Evolutionary conservation across 1,284 basidiomycete genomes (phyloP).

Genomic region (Phaffia rhodozyma): DNA sequence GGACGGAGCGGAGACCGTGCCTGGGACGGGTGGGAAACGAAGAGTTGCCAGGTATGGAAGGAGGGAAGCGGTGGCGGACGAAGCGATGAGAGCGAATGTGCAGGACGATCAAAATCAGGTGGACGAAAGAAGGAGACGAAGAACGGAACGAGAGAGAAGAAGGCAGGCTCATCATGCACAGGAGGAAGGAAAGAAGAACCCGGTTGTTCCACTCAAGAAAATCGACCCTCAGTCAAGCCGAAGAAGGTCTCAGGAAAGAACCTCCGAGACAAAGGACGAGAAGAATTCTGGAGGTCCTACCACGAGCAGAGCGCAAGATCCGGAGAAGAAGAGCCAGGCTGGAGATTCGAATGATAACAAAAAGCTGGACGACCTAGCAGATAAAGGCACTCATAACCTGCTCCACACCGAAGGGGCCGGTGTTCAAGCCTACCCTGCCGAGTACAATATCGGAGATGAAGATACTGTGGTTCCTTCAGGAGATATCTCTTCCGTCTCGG

Average conservation of each 20-base stretch:
- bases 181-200: background rate
- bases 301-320: background rate
- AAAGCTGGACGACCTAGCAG: background rate
- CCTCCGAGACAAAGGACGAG: background rate
- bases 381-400: slow-evolving; percentile 7
- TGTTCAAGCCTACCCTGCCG: background rate
- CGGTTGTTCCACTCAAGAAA: background rate
- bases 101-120: background rate
- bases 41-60: background rate
- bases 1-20: slow-evolving; percentile 1
- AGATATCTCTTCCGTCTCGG: background rate
- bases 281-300: background rate
- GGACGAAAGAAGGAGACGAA: no score
- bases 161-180: background rate
- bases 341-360: background rate
- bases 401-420: slow-evolving; percentile 4
- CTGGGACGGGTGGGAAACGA: background rate
- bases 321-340: background rate
- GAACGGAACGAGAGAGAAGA: no score
- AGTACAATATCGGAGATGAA: background rate
- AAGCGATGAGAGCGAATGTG: background rate
- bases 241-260: background rate
- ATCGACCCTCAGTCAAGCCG: background rate
- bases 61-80: slow-evolving; percentile 8
- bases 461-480: background rate